Base-by-base conservation (phyloP, 176 grass and related monocot species). In the Neostapfia colusana region DNA sequence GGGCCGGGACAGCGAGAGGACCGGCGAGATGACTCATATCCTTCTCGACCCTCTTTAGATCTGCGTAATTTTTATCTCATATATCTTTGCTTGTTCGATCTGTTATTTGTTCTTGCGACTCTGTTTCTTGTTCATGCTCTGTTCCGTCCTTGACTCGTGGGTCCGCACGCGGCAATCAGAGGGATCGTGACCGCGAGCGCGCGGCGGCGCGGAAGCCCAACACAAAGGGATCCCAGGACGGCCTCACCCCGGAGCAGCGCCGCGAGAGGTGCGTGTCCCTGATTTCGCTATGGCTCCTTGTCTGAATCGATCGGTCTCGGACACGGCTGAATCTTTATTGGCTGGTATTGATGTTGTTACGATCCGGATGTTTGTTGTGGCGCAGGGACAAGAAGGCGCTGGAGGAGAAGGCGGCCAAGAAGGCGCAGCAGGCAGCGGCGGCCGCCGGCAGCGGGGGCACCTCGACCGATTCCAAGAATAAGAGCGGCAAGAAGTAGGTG, bases 351-450 rank as follows among this genome's bases (percentile, higher is more conserved):
- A 26, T 16, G 7, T 3, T 16, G 13, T 25, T 50, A 28, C 36
- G 80, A 79, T 72, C 34, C 10, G 51, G 65, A 14, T 39, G 6
- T 48, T 77, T 79, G 26, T 66, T 73, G 23, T 57, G 54, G 16
- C 16, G 43, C 70, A 94, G 85, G 85, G 92, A 95, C 80, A 88
- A 88, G 72, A 95, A 93, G 43, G 93, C 93, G 55, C 84, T 97
- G 6, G 88, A 97, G 72, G 93, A 97, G 83, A 97, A 97, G 85
- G 57, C 66, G 11, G 93, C 93, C 9, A 97, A 97, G 85, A 97
- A 97, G 88, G 90, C 90, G 35, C 90, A 84, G 18, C 90, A 97
- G 71, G 81, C 82, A 5, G 34, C 78, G 20, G 78, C 79, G 13
- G 34, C 74, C 12, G 41, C 14, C 0, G 65, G 84, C 13, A 79